A percentile compares a stretch with the other conserved stretches of the same genome.
phyloP scores from a whole-genome alignment of 257 asterid genomes.

The Pogostemon cablin region DNA sequence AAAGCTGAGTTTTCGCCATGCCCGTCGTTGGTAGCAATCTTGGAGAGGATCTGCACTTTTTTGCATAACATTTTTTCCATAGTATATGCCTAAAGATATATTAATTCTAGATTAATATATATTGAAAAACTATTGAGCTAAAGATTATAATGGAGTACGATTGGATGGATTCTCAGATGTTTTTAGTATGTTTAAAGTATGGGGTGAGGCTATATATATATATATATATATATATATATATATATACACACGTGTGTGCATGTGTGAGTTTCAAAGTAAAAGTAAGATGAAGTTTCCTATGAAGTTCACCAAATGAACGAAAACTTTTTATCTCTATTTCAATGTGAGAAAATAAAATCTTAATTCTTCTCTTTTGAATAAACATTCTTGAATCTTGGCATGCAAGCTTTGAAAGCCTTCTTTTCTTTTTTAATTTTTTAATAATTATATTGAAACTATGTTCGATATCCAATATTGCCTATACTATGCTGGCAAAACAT shows the following conservation, averaged over 20 bases:
- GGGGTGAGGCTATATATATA: constrained; percentile 28
- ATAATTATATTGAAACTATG: neutral
- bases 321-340: neutral
- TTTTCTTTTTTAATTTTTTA: neutral
- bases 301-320: constrained; percentile 28
- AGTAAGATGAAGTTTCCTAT: constrained; percentile 41
- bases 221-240: too few species aligned
- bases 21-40: constrained; percentile 62
- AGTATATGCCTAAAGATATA: constrained; percentile 1
- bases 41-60: constrained; percentile 42
- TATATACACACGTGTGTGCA: too few species aligned
- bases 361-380: constrained; percentile 20
- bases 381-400: constrained; percentile 20
- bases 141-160: neutral
- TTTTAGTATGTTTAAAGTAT: constrained; percentile 19
- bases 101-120: neutral
- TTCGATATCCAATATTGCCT: constrained; percentile 29
- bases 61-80: constrained; percentile 33
- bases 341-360: constrained; percentile 14
- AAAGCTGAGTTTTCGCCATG: constrained; percentile 71
- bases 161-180: constrained; percentile 25
- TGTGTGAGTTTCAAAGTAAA: neutral
- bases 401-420: constrained; percentile 37
- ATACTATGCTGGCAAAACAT: constrained; percentile 1
- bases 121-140: constrained; percentile 20